Conservation (phyloP, 2,329 filamentous ascomycete genomes). For the Plectosphaerella plurivora region DNA sequence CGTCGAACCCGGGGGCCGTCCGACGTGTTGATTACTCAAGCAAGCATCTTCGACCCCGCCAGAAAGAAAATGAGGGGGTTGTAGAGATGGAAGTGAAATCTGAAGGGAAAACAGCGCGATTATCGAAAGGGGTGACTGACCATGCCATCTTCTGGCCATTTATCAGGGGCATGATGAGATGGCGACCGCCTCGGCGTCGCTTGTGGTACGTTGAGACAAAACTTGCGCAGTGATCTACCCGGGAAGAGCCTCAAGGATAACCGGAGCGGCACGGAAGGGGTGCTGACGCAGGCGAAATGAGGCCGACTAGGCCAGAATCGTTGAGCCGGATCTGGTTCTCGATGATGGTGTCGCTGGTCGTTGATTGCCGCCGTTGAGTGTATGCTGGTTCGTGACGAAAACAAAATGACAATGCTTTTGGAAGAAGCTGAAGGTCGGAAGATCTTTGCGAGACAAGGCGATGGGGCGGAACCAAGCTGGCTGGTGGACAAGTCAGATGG, state of each 20-base stretch:
- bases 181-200: not conserved
- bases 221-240: not conserved
- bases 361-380: too few relatives aligned
- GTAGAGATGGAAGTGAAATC: slow-evolving; percentile 1
- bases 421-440: not conserved
- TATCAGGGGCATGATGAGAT: slow-evolving; percentile 59
- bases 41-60: not conserved
- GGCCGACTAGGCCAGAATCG: too few relatives aligned
- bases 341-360: too few relatives aligned
- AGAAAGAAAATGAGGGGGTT: not conserved
- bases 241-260: not conserved
- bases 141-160: slow-evolving; percentile 71
- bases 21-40: not conserved
- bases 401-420: not conserved
- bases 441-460: not conserved
- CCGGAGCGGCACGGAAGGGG: not conserved
- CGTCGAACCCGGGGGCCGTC: not conserved
- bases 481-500: not conserved
- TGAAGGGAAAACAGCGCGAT: slow-evolving; percentile 6
- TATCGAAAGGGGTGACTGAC: slow-evolving; percentile 40
- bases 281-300: too few relatives aligned
- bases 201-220: not conserved
- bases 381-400: too few relatives aligned
- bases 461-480: not conserved
- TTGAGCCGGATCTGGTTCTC: too few relatives aligned